Evolutionary conservation across 768 basidiomycete genomes (phyloP).

Genomic region (Strobilomyces echinocephalus): DNA sequence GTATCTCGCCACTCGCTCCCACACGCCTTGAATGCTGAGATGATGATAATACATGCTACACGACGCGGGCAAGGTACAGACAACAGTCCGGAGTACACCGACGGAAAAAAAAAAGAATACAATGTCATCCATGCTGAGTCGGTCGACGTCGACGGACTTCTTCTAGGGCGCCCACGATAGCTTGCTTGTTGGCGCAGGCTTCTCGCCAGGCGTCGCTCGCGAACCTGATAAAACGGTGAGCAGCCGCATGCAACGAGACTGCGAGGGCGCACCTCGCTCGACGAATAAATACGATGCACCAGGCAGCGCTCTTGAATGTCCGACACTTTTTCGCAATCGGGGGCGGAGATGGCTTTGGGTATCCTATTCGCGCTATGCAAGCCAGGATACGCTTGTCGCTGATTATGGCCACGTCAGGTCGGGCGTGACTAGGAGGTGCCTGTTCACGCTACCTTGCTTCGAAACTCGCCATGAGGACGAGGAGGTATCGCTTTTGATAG

Average conservation of each 20-base stretch:
- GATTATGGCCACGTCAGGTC: slow-evolving; percentile 3
- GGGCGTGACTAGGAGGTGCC: background rate
- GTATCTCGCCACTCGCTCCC: background rate
- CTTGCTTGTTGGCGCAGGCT: slow-evolving; percentile 55
- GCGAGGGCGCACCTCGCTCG: slow-evolving; percentile 52
- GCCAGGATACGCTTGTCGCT: slow-evolving; percentile 72
- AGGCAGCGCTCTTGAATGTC: slow-evolving; percentile 53
- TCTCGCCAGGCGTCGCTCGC: slow-evolving; percentile 62
- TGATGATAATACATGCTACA: slow-evolving; percentile 20
- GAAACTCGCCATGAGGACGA: slow-evolving; percentile 63
- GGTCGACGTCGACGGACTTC: slow-evolving; percentile 59
- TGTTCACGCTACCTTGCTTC: slow-evolving; percentile 56
- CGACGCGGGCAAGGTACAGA: slow-evolving; percentile 15
- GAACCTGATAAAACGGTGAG: slow-evolving; percentile 37
- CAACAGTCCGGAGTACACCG: slow-evolving; percentile 7
- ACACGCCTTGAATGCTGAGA: background rate
- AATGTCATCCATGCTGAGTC: slow-evolving; percentile 9
- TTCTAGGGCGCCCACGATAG: slow-evolving; percentile 60
- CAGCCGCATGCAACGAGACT: background rate
- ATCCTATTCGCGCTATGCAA: slow-evolving; percentile 73
- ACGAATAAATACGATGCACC: slow-evolving; percentile 59
- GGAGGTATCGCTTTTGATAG: slow-evolving; percentile 86
- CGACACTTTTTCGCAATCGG: slow-evolving; percentile 37
- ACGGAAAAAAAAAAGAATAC: background rate
- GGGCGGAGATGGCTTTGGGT: slow-evolving; percentile 42